Evolutionary conservation across 1,284 basidiomycete genomes (phyloP), one percentile per base, ranked within the genome.

Genomic region (Cutaneotrichosporon sp.): DNA sequence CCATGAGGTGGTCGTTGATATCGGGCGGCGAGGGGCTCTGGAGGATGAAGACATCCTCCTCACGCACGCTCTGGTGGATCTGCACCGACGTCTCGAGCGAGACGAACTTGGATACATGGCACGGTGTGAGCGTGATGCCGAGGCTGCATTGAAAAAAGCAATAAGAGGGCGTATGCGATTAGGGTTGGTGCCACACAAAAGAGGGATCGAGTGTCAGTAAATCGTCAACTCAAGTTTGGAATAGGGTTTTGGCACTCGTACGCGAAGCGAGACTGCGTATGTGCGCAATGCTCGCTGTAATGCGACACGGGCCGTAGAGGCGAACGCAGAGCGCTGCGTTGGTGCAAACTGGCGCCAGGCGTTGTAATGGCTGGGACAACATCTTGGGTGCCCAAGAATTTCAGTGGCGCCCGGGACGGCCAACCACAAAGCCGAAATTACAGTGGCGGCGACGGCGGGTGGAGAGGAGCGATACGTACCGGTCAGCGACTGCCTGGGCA

Each of bases 41-140:
- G 67, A 97, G 82, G 78, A 97, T 94, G 80, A 94, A 97, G 30
- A 94, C 90, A 72, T 97, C 92, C 78, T 97, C 92, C 74, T 98
- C 94, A 54, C 94, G 87, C 48, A 98, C 87, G 45, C 90, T 96
- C 77, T 94, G 89, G 62, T 87, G 81, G 63, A 93, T 91, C 77
- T 90, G 89, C 72, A 92, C 88, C 72, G 85, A 88, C 69, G 88
- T 88, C 80, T 94, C 93, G 70, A 87, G 88, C 71, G 92, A 96
- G 66, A 92, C 91, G 77, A 98, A 98, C 74, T 93, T 94, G 72
- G 88, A 87, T 72, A 94, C 90, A 54, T 86, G 87, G 76, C 87
- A 90, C 50, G 89, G 87, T 33, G 91, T 92, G 63, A 97, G 82
- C 60, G 85, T 82, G 50, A 94, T 86, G 68, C 90, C 90, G 63